Base-by-base conservation (phyloP, 345 rosid genomes). In the Lagerstroemia speciosa region DNA sequence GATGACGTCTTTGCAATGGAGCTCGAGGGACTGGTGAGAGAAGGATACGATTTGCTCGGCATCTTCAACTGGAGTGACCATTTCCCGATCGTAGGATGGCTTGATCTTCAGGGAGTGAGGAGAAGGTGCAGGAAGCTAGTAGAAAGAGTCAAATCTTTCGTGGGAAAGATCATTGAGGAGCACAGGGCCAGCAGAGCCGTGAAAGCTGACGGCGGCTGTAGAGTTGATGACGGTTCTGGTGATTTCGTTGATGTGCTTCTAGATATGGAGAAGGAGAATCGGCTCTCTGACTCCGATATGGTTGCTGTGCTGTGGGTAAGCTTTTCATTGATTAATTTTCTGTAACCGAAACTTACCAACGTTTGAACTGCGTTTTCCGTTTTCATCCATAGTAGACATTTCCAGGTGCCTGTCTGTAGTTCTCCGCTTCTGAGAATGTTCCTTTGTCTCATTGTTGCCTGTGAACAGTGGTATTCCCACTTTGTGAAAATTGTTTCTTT, bases 171-270 rank as follows among this genome's bases (percentile, higher is more conserved):
- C 68, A 77, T 93, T 27, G 78, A 84, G 48, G 86, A 89, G 11
- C 97, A 89, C 67, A 86, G 75, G 70, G 31, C n/a, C 36, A 81
- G 72, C 58, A 79, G 72, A 78, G 34, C 3, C 36, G n/a, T n/a
- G 63, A 26, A 75, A 26, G 8, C 24, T 24, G 48, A 15, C 11
- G 31, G 26, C 41, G 80, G 11, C 5, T n/a, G 3, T 1, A 45
- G 52, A 65, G 67, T 52, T 15, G 82, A 63, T 27, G 27, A 73
- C 7, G 58, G 64, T 20, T 50, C 53, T 17, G 79, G 80, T 37
- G 89, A 90, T 66, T 93, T 93, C 69, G 97, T 93, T 60, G 92
- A 89, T 72, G 85, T 93, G 0, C 73, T 93, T 82, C 97, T 90
- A 67, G 81, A 82, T 48, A 61, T 86, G 80, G 84, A 87, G 72